These are phyloP conservation scores for Fusarium dimerum DNA, from an alignment of 2,329 filamentous ascomycete species.

Conservation along the genomic window DNA sequence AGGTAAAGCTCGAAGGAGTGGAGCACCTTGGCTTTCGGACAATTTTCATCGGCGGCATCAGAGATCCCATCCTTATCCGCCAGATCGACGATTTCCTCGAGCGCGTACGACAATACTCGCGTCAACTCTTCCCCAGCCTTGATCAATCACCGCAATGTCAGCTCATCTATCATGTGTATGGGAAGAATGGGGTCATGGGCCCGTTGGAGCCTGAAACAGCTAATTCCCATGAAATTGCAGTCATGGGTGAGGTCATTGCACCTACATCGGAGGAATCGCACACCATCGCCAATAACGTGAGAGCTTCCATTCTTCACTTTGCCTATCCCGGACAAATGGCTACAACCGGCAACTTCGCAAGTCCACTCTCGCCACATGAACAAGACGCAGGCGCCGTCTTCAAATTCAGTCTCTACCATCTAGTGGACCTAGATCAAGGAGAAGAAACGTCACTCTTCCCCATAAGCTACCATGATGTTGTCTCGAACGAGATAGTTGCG, in stretches of 20 bases:
- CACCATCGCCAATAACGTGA: conserved; percentile 41
- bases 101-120: conserved; percentile 26
- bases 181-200: conserved; percentile 39
- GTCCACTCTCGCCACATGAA: conserved; percentile 22
- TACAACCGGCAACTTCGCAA: conserved; percentile 50
- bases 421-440: conserved; percentile 39
- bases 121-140: conserved; percentile 23
- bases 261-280: conserved; percentile 44
- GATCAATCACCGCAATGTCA: conserved; percentile 34
- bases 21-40: conserved; percentile 43
- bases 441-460: conserved; percentile 7
- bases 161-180: conserved; percentile 47
- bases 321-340: conserved; percentile 49
- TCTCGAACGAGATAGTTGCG: not conserved
- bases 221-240: conserved; percentile 41
- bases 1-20: conserved; percentile 51
- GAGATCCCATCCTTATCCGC: conserved; percentile 47
- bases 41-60: conserved; percentile 46
- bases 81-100: conserved; percentile 40
- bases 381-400: conserved; percentile 36
- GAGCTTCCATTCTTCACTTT: conserved; percentile 45
- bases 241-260: conserved; percentile 48
- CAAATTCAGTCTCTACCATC: conserved; percentile 49
- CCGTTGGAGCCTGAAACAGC: conserved; percentile 27
- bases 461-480: not conserved